Percentiles rank a stretch among this genome's conserved stretches.
Conservation (phyloP, 441 rosid species). For the Croton laevigatus region DNA sequence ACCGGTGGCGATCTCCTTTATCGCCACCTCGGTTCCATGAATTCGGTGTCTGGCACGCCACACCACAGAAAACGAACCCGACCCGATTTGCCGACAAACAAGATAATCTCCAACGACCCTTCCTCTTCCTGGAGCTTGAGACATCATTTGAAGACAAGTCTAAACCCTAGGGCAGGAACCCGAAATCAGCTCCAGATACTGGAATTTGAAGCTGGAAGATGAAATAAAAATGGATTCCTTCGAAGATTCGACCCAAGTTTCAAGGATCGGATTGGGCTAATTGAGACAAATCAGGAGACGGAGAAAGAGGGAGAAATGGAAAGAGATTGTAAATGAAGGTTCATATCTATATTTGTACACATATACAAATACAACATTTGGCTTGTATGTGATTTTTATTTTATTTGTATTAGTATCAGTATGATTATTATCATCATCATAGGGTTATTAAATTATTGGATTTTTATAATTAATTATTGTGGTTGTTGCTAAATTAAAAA, state of each 20-base stretch:
- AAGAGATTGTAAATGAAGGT: neutral
- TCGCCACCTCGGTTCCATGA: constrained; percentile 91
- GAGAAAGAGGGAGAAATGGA: constrained; percentile 16
- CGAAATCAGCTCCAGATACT: constrained; percentile 16
- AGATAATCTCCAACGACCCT: constrained; percentile 83
- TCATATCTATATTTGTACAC: too few species aligned
- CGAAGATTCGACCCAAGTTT: neutral
- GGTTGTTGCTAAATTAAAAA: neutral
- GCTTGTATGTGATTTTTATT: neutral
- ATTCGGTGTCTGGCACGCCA: constrained; percentile 91
- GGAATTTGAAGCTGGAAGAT: constrained; percentile 7
- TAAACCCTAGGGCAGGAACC: constrained; percentile 7
- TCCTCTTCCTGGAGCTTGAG: constrained; percentile 55
- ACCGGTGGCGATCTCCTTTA: constrained; percentile 74
- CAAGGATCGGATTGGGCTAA: constrained; percentile 29
- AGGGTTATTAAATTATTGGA: neutral
- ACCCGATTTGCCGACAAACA: constrained; percentile 82
- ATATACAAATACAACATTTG: neutral
- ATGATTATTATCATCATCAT: neutral
- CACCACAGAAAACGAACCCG: constrained; percentile 97
- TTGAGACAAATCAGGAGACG: constrained; percentile 21
- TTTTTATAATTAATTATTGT: neutral
- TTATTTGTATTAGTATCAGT: too few species aligned
- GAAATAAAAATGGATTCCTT: constrained; percentile 18
- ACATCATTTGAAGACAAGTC: constrained; percentile 33